Conservation (phyloP, 169 alveolate genomes). For the Cystoisospora suis region DNA sequence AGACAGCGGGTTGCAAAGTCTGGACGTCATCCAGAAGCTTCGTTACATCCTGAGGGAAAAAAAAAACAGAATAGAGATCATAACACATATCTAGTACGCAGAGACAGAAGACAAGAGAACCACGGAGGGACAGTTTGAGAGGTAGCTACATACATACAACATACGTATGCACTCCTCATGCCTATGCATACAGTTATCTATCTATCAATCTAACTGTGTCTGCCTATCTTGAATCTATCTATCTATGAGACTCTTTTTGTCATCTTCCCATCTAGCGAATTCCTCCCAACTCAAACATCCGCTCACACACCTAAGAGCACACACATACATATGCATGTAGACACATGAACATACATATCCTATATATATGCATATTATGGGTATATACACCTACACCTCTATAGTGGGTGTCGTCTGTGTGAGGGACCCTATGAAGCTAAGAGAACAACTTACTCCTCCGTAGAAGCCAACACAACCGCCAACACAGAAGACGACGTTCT, state of each 20-base stretch:
- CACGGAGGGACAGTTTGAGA: too few relatives aligned
- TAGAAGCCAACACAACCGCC: slow-evolving; percentile 66
- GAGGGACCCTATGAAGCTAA: background rate
- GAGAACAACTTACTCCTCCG: slow-evolving; percentile 46
- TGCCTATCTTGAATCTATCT: background rate
- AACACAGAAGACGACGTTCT: slow-evolving; percentile 70
- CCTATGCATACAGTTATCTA: too few relatives aligned
- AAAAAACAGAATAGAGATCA: background rate
- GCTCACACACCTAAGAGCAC: too few relatives aligned
- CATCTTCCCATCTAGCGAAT: too few relatives aligned
- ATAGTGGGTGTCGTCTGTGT: background rate
- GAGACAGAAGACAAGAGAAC: too few relatives aligned
- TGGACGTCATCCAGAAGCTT: slow-evolving; percentile 90
- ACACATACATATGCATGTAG: too few relatives aligned
- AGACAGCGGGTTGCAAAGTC: slow-evolving; percentile 91
- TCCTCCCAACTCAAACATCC: too few relatives aligned
- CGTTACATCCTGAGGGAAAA: slow-evolving; percentile 66
- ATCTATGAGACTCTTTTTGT: too few relatives aligned
- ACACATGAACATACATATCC: too few relatives aligned
- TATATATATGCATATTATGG: background rate
- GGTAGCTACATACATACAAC: too few relatives aligned
- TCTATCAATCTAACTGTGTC: background rate
- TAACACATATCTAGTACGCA: too few relatives aligned
- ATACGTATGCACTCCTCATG: too few relatives aligned
- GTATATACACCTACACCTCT: background rate